Evolutionary conservation across 2,329 filamentous ascomycete species (phyloP).

Genomic region (Fusarium udum): DNA sequence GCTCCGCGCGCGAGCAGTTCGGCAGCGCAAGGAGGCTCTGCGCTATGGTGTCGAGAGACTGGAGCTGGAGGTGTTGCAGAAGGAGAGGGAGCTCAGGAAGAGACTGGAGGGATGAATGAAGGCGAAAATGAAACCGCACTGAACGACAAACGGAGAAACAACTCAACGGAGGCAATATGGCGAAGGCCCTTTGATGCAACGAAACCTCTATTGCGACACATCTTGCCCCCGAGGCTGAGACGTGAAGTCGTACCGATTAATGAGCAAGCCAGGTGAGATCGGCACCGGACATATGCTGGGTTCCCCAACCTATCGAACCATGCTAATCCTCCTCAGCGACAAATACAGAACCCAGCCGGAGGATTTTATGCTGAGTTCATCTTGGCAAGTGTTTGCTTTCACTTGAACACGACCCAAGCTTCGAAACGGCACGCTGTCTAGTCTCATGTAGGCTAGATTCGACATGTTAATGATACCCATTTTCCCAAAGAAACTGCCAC

Average conservation of each 20-base stretch:
- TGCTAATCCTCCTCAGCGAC: slow-evolving; percentile 22
- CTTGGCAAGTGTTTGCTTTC: not conserved
- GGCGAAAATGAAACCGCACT: not conserved
- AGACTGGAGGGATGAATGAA: slow-evolving; percentile 52
- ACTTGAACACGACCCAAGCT: not conserved
- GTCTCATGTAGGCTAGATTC: slow-evolving; percentile 15
- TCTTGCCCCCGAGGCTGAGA: not conserved
- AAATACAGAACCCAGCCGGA: not conserved
- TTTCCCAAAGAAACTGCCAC: slow-evolving; percentile 21
- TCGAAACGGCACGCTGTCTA: not conserved
- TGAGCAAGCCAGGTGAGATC: slow-evolving; percentile 25
- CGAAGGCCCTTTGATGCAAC: not conserved
- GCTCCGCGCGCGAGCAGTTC: slow-evolving; percentile 67
- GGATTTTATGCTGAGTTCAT: not conserved
- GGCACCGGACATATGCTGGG: slow-evolving; percentile 16
- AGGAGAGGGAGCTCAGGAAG: slow-evolving; percentile 67
- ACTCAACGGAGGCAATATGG: not conserved
- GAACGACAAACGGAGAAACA: not conserved
- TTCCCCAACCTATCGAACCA: slow-evolving; percentile 5
- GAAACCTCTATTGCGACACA: not conserved
- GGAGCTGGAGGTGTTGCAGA: slow-evolving; percentile 85
- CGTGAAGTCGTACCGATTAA: slow-evolving; percentile 18
- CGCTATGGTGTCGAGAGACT: slow-evolving; percentile 88
- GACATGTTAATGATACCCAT: slow-evolving; percentile 25
- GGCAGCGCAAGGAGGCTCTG: slow-evolving; percentile 84